phyloP scores from a whole-genome alignment of 345 rosid genomes.

The Pugionium dolabratum region DNA sequence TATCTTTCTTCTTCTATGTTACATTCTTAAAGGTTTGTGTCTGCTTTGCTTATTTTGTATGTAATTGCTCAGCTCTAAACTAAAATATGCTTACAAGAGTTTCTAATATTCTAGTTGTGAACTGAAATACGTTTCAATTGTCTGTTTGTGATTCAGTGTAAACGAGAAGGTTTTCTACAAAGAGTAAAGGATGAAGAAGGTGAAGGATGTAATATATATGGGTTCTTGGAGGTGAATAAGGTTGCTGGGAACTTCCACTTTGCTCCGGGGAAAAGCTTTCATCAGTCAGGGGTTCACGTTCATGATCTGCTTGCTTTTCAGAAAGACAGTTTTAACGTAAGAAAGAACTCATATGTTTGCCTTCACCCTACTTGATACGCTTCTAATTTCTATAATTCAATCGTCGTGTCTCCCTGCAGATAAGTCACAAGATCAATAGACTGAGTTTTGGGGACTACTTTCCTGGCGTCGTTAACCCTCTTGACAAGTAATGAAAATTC shows the following conservation, averaged over 20 bases:
- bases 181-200: constrained; percentile 94
- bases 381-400: constrained; percentile 3
- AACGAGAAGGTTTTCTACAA: constrained; percentile 89
- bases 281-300: constrained; percentile 78
- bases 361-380: background rate
- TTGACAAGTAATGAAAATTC: constrained; percentile 62
- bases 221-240: constrained; percentile 89
- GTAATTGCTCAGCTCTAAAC: background rate
- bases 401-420: constrained; percentile 45
- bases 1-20: constrained; percentile 3
- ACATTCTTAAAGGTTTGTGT: constrained; percentile 4
- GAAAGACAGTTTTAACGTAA: constrained; percentile 84
- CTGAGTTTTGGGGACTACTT: constrained; percentile 81
- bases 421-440: constrained; percentile 86
- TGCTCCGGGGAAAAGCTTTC: constrained; percentile 99
- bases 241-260: constrained; percentile 97
- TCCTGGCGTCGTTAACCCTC: constrained; percentile 96
- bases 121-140: background rate
- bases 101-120: background rate
- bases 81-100: background rate
- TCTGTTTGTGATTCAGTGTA: constrained; percentile 60
- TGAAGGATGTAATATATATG: constrained; percentile 92
- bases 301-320: constrained; percentile 87
- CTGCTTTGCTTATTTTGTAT: background rate
- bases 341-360: constrained; percentile 13